Evolutionary conservation across 2,329 filamentous ascomycete species (phyloP), one percentile per base, ranked within the genome.

Genomic region (Monilinia vaccinii-corymbosi): DNA sequence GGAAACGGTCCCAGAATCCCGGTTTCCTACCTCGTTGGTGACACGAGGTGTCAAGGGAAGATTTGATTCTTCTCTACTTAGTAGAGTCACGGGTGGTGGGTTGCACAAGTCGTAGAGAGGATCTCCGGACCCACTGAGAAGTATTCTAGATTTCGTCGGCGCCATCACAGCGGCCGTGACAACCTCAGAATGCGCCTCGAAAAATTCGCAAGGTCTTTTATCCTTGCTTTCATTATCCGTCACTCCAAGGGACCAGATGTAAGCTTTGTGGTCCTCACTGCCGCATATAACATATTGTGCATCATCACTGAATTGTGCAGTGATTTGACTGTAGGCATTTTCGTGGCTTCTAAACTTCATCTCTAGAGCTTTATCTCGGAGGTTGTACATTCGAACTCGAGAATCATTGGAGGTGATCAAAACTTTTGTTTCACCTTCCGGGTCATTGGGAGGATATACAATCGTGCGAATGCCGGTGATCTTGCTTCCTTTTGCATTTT

Each of bases 31-130:
- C 32, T 65, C 57, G 21, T 56, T 50, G 46, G 50, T 31, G 58
- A 60, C 38, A 47, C 46, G 48, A 45, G 64, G 61, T 63, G 75
- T 77, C 0, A 81, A 81, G 1, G 79, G 80, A 7, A 73, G 71
- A 55, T 74, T 71, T 18, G 80, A 81, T 68, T 94, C 89, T 23
- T 87, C 84, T 31, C 86, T 81, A 65, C 87, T 91, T 63, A 92
- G 79, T 21, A 97, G 78, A 8, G 85, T 92, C 18, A 97, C 85
- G 0, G 93, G 91, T 0, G 93, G 94, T 6, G 94, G 94, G 67
- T 97, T 97, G 78, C 94, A 97, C 1, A 97, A 79, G 68, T 97
- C 92, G 72, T 91, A 99, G n/a, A 99, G 83, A 1, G 94, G 92
- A 71, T 99, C 69, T 32, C 90, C 89, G 0, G 91, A 95, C 16